Base-by-base conservation (phyloP, 768 basidiomycete genomes). In the Porpolomopsis calyptriformis region DNA sequence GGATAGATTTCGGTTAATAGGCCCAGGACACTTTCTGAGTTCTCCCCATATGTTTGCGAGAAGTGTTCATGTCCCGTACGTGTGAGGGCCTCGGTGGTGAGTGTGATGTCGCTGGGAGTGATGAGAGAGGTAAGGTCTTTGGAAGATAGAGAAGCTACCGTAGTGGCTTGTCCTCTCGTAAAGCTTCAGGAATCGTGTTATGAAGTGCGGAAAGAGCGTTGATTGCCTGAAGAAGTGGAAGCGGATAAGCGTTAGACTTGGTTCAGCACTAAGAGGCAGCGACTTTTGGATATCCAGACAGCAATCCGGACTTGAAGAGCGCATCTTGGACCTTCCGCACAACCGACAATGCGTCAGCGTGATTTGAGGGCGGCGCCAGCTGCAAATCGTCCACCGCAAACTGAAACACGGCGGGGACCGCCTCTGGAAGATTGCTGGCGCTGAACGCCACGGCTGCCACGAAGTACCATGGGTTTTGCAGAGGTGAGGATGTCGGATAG, bases 281-380 rank as follows among this genome's bases (percentile, higher is more conserved):
- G 12, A 80, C 82, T 63, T 71, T 75, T 2, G 79, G 70, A 53
- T 74, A 77, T 6, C 81, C 82, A 44, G 66, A 64, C 16, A 73
- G 65, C 51, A 79, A 54, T 3, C 77, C 81, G 3, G 74, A 69
- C 55, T 81, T 80, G 62, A 84, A 73, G 4, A 83, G 50, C 0
- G 72, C 74, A 49, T 84, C 82, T 24, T 78, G 65, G n/a, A 82
- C 58, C 52, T 71, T 78, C 44, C 72, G 67, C 31, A 73, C 73
- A 2, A 82, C 63, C 6, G 66, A 37, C 19, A 65, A 55, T 34
- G 59, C 64, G 46, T 77, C 68, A 14, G 64, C 57, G 6, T 23
- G 39, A 46, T 49, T 23, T 45, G 62, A 55, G 8, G 54, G 51
- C 46, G 65, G 60, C 8, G 6, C 14, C 14, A 8, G 8, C 6